Evolutionary conservation across 2,329 filamentous ascomycete species (phyloP).

Genomic region (Ambrosiella beaveri): DNA sequence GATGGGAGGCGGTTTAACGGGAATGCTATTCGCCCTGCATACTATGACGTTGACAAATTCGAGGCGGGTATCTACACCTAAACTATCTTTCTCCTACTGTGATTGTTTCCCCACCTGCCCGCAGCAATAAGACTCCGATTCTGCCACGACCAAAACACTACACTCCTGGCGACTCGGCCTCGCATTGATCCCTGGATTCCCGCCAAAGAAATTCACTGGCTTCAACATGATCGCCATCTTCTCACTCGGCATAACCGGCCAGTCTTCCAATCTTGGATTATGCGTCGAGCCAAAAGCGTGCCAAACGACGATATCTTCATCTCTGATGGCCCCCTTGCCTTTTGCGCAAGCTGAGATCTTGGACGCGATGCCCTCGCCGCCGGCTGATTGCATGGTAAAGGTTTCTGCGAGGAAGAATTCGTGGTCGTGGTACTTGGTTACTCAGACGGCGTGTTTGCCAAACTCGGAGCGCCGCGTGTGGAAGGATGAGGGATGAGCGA

Average conservation of each 20-base stretch:
- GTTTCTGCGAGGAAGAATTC: slow-evolving; percentile 27
- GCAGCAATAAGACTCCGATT: neutral
- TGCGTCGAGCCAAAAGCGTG: slow-evolving; percentile 45
- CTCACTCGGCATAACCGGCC: slow-evolving; percentile 51
- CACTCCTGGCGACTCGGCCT: slow-evolving; percentile 23
- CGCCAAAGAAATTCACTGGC: slow-evolving; percentile 35
- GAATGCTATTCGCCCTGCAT: slow-evolving; percentile 64
- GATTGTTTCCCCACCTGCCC: neutral
- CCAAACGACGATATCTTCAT: slow-evolving; percentile 40
- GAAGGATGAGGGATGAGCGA: slow-evolving; percentile 23
- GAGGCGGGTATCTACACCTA: slow-evolving; percentile 44
- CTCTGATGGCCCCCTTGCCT: slow-evolving; percentile 19
- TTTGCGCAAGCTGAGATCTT: slow-evolving; percentile 21
- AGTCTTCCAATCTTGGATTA: slow-evolving; percentile 47
- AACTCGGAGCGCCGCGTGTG: slow-evolving; percentile 27
- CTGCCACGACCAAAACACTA: slow-evolving; percentile 17
- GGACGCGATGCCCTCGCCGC: slow-evolving; percentile 24
- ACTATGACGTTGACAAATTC: slow-evolving; percentile 70
- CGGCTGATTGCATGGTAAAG: slow-evolving; percentile 31
- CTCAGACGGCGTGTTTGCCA: slow-evolving; percentile 27
- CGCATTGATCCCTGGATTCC: slow-evolving; percentile 34
- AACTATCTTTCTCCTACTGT: no score
- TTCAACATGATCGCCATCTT: slow-evolving; percentile 32
- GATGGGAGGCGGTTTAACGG: slow-evolving; percentile 79
- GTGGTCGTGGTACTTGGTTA: slow-evolving; percentile 27